These are phyloP conservation scores for Aspergillus calidoustus DNA, from an alignment of 2,329 filamentous ascomycete genomes.

Conservation along the genomic window DNA sequence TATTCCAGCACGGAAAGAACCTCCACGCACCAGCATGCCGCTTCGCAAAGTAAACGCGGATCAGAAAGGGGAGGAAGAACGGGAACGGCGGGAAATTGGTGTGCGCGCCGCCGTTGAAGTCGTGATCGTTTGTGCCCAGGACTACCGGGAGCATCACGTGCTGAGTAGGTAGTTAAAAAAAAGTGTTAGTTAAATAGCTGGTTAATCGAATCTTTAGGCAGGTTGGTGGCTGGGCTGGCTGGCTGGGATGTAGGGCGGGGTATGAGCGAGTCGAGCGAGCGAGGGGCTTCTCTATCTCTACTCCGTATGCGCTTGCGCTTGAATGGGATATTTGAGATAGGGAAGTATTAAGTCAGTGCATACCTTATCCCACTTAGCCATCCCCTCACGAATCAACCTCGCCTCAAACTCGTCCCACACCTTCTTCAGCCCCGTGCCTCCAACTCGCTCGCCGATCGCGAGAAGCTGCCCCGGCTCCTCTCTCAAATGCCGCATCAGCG, in stretches of 20 bases:
- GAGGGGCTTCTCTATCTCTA: too few species aligned
- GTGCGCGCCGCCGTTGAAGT: not conserved
- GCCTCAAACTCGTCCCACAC: not conserved
- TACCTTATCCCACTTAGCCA: not conserved
- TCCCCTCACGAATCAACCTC: not conserved
- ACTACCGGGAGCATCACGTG: not conserved
- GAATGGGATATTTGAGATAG: too few species aligned
- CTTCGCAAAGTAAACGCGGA: not conserved
- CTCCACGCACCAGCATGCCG: slow-evolving; percentile 1
- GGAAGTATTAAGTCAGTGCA: too few species aligned
- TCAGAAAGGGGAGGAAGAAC: slow-evolving; percentile 1
- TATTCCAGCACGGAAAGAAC: slow-evolving; percentile 1
- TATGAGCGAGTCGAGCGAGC: too few species aligned
- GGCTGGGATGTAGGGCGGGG: too few species aligned
- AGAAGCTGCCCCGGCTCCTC: slow-evolving; percentile 1
- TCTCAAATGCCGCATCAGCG: not conserved
- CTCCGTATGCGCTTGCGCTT: too few species aligned
- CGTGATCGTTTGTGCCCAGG: not conserved
- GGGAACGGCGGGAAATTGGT: not conserved
- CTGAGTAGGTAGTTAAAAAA: not conserved
- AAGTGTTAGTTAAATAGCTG: too few species aligned
- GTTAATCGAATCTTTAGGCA: too few species aligned
- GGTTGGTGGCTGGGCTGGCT: too few species aligned
- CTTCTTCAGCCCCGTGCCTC: not conserved
- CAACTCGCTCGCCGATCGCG: not conserved